Evolutionary conservation across 2,329 filamentous ascomycete species (phyloP).

Genomic region (Penicillium nordicum): DNA sequence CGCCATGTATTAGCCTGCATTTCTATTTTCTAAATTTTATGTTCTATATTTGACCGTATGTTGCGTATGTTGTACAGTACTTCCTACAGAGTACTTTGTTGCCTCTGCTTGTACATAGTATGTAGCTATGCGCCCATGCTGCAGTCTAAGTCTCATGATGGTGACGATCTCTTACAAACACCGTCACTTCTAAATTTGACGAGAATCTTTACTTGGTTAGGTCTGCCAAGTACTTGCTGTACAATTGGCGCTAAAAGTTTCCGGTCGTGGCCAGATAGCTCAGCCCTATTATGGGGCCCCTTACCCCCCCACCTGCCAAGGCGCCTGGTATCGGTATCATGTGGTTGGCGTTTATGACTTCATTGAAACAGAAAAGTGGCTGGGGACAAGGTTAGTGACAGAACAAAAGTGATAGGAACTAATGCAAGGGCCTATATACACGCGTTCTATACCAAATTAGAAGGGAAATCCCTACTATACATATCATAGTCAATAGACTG

Average conservation of each 20-base stretch:
- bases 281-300: conserved; percentile 16
- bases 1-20: conserved; percentile 7
- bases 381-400: neutral
- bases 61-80: neutral
- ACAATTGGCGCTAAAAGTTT: conserved; percentile 7
- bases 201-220: neutral
- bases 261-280: conserved; percentile 7
- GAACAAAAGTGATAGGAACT: neutral
- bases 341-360: conserved; percentile 15
- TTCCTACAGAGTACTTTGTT: neutral
- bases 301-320: conserved; percentile 21
- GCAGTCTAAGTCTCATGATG: conserved; percentile 1
- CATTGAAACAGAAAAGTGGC: conserved; percentile 2
- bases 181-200: neutral
- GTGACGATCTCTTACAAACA: neutral
- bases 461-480: neutral
- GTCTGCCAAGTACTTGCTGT: conserved; percentile 1
- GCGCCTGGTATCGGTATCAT: neutral
- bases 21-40: neutral
- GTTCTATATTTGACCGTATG: neutral
- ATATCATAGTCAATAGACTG: neutral
- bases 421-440: neutral
- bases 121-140: neutral
- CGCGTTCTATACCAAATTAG: neutral
- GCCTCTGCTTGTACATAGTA: neutral